phyloP scores from a whole-genome alignment of 2,329 filamentous ascomycete genomes.

The Arthrobotrys musiformis region DNA sequence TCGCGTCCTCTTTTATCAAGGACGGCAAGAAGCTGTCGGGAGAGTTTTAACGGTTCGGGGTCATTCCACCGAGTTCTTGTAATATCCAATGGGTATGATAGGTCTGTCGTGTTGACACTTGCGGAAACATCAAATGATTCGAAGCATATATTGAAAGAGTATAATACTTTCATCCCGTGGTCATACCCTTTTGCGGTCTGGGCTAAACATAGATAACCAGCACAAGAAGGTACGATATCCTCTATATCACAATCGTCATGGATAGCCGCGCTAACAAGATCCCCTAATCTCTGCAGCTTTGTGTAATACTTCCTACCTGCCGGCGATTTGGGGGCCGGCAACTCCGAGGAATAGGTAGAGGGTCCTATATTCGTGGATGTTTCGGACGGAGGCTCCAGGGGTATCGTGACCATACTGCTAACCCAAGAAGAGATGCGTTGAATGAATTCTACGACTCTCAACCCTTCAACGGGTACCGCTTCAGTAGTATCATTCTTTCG shows the following conservation, averaged over 20 bases:
- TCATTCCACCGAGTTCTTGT: conserved; percentile 18
- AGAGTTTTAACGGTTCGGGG: conserved; percentile 3
- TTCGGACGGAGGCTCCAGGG: too few relatives aligned
- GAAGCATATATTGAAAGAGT: conserved; percentile 17
- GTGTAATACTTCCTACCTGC: too few relatives aligned
- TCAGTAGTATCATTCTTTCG: too few relatives aligned
- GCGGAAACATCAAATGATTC: conserved; percentile 25
- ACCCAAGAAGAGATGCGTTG: too few relatives aligned
- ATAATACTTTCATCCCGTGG: not conserved
- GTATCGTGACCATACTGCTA: too few relatives aligned
- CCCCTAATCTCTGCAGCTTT: not conserved
- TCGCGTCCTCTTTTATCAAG: conserved; percentile 6
- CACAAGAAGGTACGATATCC: not conserved
- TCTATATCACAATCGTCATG: not conserved
- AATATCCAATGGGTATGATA: conserved; percentile 15
- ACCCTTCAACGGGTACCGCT: too few relatives aligned
- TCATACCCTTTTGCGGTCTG: not conserved
- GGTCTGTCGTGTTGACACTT: not conserved
- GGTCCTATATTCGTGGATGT: too few relatives aligned
- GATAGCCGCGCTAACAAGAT: not conserved
- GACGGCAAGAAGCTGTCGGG: not conserved
- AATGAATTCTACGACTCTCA: too few relatives aligned
- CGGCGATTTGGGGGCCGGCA: too few relatives aligned
- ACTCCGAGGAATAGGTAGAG: too few relatives aligned
- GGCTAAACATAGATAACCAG: not conserved